Conservation (phyloP, 164 flowering plant genomes). For the Amborella trichopoda region DNA sequence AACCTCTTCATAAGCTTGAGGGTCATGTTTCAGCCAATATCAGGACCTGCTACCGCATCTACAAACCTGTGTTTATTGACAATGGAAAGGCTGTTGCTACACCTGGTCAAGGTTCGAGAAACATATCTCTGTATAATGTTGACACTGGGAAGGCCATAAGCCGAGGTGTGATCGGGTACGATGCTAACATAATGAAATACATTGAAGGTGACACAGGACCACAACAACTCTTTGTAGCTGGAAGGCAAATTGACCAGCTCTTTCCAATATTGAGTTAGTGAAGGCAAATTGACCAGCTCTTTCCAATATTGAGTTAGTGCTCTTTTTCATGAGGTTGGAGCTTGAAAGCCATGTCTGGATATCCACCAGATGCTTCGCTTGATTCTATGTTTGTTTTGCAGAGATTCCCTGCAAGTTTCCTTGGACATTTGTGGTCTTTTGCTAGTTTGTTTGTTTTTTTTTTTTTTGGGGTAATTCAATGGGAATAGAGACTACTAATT, state of each 20-base stretch:
- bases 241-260: slow-evolving; percentile 8
- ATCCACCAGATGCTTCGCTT: no score
- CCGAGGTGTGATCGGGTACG: slow-evolving; percentile 5
- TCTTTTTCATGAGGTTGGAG: no score
- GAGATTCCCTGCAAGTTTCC: no score
- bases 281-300: slow-evolving; percentile 8
- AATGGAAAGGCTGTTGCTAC: slow-evolving; percentile 6
- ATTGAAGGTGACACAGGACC: background rate
- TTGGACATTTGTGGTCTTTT: no score
- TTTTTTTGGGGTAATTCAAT: no score
- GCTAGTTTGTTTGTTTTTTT: no score
- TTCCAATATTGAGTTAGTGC: background rate
- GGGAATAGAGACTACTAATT: no score
- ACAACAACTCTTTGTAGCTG: slow-evolving; percentile 4
- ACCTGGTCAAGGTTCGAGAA: slow-evolving; percentile 7
- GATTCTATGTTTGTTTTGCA: no score
- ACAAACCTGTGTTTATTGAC: slow-evolving; percentile 4
- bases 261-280: background rate
- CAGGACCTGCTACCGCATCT: slow-evolving; percentile 3
- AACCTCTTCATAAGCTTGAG: slow-evolving; percentile 5
- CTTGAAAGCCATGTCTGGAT: no score
- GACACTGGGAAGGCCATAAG: slow-evolving; percentile 3
- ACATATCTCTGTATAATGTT: slow-evolving; percentile 3
- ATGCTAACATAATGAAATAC: slow-evolving; percentile 3
- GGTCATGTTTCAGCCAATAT: slow-evolving; percentile 3